Base-by-base conservation (phyloP, 106 monocot genomes). In the Allium sativum region DNA sequence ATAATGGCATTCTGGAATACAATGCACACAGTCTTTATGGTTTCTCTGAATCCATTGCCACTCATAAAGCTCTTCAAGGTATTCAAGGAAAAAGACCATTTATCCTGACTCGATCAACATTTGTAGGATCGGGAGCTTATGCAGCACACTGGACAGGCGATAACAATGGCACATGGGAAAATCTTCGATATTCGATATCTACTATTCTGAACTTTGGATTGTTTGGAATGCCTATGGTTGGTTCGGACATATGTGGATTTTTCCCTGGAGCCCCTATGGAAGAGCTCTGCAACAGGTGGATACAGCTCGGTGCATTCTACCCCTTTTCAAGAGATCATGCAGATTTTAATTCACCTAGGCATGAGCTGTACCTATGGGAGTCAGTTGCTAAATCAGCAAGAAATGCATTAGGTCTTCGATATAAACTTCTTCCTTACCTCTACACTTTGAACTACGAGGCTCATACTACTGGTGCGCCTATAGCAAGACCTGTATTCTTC, bases 181-280 rank as follows among this genome's bases (percentile, higher is more conserved):
- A 98, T 62, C 78, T 98, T 16, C 70, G 75, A 18, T 83, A 92
- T 19, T 98, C 98, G 0, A 85, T 98, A 7, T 92, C 98, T 0
- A 98, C 98, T 0, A 79, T 98, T 58, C 71, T 98, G 22, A 92
- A 92, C 68, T 98, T 98, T 12, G 98, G 98, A 7, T 75, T 98
- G 3, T 98, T 98, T 18, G 98, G 98, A 19, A 85, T 92, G 82
- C 98, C 98, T 3, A 98, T 98, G 98, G 91, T 92, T 13, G 98
- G 98, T 4, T 70, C 98, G 0, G 98, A 98, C 59, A 98, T 98
- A 7, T 98, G 98, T 18, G 98, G 98, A 7, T 98, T 98, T 62
- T 92, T 88, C 53, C 92, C 92, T 0, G 55, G 59, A 8, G 31
- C 31, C 31, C 31, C 31, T 31, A 79, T 80, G 0, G 98, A 98